Conservation (phyloP, 129 eudicot genomes). For the Flaveria sonorensis region DNA sequence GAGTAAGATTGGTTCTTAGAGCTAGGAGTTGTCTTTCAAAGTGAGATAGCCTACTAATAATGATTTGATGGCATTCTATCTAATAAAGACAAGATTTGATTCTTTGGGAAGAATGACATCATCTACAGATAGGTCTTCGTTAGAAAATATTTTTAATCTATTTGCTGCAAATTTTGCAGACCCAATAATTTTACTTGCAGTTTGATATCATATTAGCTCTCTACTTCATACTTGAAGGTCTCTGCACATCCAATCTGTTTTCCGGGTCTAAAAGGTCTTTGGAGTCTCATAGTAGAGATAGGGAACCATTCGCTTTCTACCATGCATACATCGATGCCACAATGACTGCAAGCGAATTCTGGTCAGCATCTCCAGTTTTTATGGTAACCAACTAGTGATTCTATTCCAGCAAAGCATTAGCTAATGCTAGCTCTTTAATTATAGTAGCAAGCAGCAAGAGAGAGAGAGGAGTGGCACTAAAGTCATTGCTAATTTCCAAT, state of each 20-base stretch:
- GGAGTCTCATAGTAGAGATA: conserved; percentile 54
- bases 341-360: conserved; percentile 50
- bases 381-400: conserved; percentile 38
- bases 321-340: conserved; percentile 58
- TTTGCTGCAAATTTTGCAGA: too few species aligned
- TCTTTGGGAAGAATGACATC: too few species aligned
- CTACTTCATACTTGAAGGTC: too few species aligned
- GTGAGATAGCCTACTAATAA: too few species aligned
- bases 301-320: conserved; percentile 47
- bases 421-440: conserved; percentile 30
- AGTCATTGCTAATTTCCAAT: conserved; percentile 39
- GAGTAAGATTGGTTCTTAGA: too few species aligned
- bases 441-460: conserved; percentile 57
- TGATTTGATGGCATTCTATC: too few species aligned
- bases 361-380: conserved; percentile 29
- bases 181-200: too few species aligned
- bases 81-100: too few species aligned
- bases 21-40: too few species aligned
- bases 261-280: conserved; percentile 32
- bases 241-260: conserved; percentile 35
- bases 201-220: too few species aligned
- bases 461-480: conserved; percentile 48
- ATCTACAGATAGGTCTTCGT: too few species aligned
- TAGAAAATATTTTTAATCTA: too few species aligned
- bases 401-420: conserved; percentile 33